Conservation (phyloP, 2,329 filamentous ascomycete genomes). For the Penicillium sp. region DNA sequence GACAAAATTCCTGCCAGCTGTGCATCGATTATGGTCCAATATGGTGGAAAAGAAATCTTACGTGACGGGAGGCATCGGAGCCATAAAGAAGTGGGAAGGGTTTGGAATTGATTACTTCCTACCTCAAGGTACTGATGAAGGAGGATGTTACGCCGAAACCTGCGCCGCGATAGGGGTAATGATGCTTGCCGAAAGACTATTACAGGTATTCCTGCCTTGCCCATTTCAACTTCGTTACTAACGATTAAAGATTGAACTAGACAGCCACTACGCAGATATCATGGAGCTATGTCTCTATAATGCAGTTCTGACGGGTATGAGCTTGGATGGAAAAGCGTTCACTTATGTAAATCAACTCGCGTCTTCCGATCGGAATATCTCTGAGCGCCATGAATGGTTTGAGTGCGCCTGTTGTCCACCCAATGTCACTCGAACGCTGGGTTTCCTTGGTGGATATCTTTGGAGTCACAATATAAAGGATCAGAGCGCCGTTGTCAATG, state of each 20-base stretch:
- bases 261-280: conserved; percentile 57
- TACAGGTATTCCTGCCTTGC: conserved; percentile 41
- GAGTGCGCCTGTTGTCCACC: conserved; percentile 62
- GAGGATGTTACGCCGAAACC: conserved; percentile 64
- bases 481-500: conserved; percentile 45
- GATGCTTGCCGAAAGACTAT: conserved; percentile 59
- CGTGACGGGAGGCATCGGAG: conserved; percentile 61
- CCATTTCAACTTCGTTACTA: neutral
- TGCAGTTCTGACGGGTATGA: conserved; percentile 59
- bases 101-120: conserved; percentile 62
- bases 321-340: conserved; percentile 56
- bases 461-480: conserved; percentile 45
- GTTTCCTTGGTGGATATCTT: conserved; percentile 58
- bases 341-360: conserved; percentile 64
- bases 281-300: conserved; percentile 65
- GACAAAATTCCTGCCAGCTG: conserved; percentile 38
- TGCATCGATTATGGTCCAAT: conserved; percentile 58
- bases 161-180: conserved; percentile 62
- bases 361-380: conserved; percentile 53
- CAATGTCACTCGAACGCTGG: conserved; percentile 58
- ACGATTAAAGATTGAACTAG: conserved; percentile 44
- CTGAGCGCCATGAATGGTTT: conserved; percentile 58
- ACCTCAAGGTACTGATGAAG: conserved; percentile 60
- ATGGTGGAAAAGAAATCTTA: conserved; percentile 65
- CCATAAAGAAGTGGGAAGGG: conserved; percentile 59